A percentile compares a stretch with the other conserved stretches of the same genome.
phyloP scores from a whole-genome alignment of 116 monocot genomes.

The Posidonia oceanica region DNA sequence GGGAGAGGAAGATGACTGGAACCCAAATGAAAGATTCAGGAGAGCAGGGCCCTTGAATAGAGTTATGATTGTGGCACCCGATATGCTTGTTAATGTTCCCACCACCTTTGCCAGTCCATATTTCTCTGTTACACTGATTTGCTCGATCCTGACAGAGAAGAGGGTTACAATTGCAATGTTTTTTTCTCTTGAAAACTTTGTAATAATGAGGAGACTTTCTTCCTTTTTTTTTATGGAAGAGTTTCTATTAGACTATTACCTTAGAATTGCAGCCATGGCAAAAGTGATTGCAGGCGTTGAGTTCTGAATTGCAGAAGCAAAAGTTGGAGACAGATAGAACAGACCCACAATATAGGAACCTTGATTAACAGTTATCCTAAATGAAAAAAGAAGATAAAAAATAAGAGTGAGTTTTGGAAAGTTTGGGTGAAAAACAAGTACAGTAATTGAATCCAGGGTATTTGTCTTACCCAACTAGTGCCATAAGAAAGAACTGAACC shows the following conservation, averaged over 20 bases:
- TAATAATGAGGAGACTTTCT: not conserved
- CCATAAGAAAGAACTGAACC: conserved; percentile 59
- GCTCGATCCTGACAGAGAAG: conserved; percentile 38
- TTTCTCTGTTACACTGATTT: conserved; percentile 33
- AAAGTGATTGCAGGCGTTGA: conserved; percentile 71
- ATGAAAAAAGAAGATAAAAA: not conserved
- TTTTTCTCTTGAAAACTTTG: not conserved
- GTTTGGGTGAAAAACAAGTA: not conserved
- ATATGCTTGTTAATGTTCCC: conserved; percentile 50
- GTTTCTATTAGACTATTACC: conserved; percentile 16
- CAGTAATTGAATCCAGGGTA: too few relatives aligned
- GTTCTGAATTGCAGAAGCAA: conserved; percentile 90
- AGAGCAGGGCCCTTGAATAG: conserved; percentile 69
- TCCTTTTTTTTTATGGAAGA: not conserved
- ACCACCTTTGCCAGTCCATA: conserved; percentile 58
- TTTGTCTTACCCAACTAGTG: conserved; percentile 57
- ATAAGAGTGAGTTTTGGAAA: not conserved
- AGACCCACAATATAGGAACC: conserved; percentile 78
- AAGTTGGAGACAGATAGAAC: conserved; percentile 75
- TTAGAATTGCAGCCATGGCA: conserved; percentile 66
- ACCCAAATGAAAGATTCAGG: conserved; percentile 17
- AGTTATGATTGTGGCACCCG: conserved; percentile 64
- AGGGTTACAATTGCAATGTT: too few relatives aligned
- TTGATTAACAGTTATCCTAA: conserved; percentile 85
- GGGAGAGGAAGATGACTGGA: conserved; percentile 15